phyloP scores from a whole-genome alignment of 1,139 yeast species.

The Protomyces inundatus region DNA sequence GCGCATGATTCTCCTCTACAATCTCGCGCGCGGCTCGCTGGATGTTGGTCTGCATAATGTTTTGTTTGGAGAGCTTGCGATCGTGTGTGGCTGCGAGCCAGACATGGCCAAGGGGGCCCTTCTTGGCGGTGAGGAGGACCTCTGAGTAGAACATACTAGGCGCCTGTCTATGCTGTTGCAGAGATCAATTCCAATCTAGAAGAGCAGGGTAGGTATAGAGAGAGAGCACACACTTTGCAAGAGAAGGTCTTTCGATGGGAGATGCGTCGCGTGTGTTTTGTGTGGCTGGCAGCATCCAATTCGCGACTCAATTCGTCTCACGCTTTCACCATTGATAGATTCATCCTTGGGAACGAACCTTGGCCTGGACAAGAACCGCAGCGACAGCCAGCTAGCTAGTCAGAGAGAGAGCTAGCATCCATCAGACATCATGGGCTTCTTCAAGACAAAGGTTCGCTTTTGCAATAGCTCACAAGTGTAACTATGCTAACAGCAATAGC shows the following conservation, averaged over 20 bases:
- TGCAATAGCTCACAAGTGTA: not conserved
- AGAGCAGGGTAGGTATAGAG: too few relatives aligned
- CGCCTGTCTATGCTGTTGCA: not conserved
- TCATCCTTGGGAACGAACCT: too few relatives aligned
- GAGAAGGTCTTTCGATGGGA: too few relatives aligned
- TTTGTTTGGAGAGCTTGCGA: slow-evolving; percentile 69
- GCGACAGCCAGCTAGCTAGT: too few relatives aligned
- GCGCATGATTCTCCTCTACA: slow-evolving; percentile 38
- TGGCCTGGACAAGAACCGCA: too few relatives aligned
- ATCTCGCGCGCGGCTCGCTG: slow-evolving; percentile 59
- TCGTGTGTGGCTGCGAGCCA: slow-evolving; percentile 94
- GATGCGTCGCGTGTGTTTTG: too few relatives aligned
- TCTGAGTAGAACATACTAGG: slow-evolving; percentile 30
- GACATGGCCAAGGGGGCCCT: slow-evolving; percentile 82
- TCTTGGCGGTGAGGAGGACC: slow-evolving; percentile 31
- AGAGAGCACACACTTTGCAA: too few relatives aligned
- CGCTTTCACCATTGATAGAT: too few relatives aligned
- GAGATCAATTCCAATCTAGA: too few relatives aligned
- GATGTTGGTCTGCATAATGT: slow-evolving; percentile 68
- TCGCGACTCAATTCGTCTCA: too few relatives aligned
- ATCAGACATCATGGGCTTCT: not conserved
- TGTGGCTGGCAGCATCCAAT: too few relatives aligned
- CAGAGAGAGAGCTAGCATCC: not conserved
- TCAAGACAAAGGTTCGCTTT: not conserved
- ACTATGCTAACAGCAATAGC: not conserved